Base-by-base conservation (phyloP, 139 green algal genomes). In the Micractinium sp. region DNA sequence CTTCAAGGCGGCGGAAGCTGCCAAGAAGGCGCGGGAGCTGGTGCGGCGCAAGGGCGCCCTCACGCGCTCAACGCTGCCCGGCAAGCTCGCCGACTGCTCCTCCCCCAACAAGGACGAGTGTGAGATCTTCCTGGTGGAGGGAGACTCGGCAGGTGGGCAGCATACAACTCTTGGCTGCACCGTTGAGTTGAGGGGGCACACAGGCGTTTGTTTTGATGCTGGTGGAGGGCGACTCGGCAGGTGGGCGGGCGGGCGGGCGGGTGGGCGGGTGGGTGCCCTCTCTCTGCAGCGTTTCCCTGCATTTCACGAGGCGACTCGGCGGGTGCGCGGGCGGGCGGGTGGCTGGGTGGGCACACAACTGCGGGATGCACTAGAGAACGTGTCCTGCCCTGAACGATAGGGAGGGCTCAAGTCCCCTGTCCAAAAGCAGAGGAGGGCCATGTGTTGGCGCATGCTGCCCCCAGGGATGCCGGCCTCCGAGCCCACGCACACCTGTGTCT, bases 101-200 rank as follows among this genome's bases (percentile, higher is more conserved):
- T 90, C 84, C 56, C 90, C 63, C 41, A 87, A 93, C 86, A 83
- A 38, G 39, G 93, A 92, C 25, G 90, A 90, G 39, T 93, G 87
- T 0, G 98, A 99, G 93, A 97, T 99, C 25, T 99, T 99, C 92
- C 90, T 99, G 0, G 98, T 99, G 61, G 98, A 99, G 92, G 98
- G 98, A 1, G 98, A 99, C 94, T 98, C 95, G 41, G 96, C 96
- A 71, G 91, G 91, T 93, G 67, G 90, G 92, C 22, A 85, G 88
- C n/a, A n/a, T n/a, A n/a, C n/a, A n/a, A n/a, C n/a, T n/a, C n/a
- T n/a, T n/a, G n/a, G n/a, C n/a, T n/a, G n/a, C n/a, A n/a, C n/a
- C n/a, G n/a, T n/a, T n/a, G n/a, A n/a, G n/a, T n/a, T n/a, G n/a
- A 9, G 9, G 47, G 47, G 47, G 7, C 47, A 56, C 5, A 56